Conservation (phyloP, 345 rosid genomes). For the Eucalyptus fibrosa region DNA sequence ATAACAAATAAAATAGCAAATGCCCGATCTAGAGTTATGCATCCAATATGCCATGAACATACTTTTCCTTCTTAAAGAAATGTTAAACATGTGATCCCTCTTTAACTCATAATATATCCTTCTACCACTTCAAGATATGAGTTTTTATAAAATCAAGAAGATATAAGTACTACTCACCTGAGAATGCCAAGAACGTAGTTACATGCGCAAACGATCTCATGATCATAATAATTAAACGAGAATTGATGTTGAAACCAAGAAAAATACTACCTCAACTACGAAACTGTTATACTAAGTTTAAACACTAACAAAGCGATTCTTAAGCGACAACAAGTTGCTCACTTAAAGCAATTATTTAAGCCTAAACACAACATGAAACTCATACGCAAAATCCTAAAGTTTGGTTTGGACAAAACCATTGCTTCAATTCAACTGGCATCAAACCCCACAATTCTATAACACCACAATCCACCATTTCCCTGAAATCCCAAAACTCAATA, state of each 20-base stretch:
- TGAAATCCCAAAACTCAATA: background rate
- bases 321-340: background rate
- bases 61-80: background rate
- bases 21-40: background rate
- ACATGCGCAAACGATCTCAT: background rate
- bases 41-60: background rate
- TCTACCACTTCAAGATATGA: background rate
- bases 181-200: background rate
- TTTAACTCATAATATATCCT: background rate
- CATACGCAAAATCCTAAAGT: too few relatives aligned
- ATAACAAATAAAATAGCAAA: background rate
- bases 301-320: background rate
- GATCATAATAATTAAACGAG: background rate
- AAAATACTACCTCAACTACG: too few relatives aligned
- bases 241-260: background rate
- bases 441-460: background rate
- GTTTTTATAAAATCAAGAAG: background rate
- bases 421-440: background rate
- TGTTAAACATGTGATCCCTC: background rate
- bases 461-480: background rate
- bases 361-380: too few relatives aligned
- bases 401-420: background rate
- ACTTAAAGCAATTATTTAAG: background rate
- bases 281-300: background rate
- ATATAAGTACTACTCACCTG: background rate